Base-by-base conservation (phyloP, 2,329 filamentous ascomycete species). In the Alternaria viburni region DNA sequence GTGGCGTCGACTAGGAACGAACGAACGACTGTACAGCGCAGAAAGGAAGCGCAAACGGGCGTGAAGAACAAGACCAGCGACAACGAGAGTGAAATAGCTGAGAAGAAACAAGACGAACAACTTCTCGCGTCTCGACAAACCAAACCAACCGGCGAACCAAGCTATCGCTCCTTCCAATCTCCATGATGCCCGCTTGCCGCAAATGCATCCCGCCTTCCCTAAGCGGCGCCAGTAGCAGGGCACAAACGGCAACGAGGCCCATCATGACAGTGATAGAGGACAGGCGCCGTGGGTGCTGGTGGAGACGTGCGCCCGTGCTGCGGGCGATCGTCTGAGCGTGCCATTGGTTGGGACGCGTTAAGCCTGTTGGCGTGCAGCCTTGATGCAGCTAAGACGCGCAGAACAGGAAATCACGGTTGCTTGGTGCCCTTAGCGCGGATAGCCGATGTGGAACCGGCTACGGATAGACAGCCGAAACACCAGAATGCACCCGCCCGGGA, bases 361-460 rank as follows among this genome's bases (percentile, higher is more conserved):
- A 51, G 36, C 54, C 32, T 58, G 28, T 43, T 36, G 59, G 41
- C 55, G 32, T 57, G 28, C 54, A 47, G 30, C 30, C 60, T 62
- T 62, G 60, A 59, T 54, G 49, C 60, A 49, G 41, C 55, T 54
- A 62, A 62, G 56, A 56, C 23, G 43, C n/a, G 44, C 49, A 49
- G 41, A 43, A 46, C 54, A 47, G 52, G 13, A 49, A 28, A 30
- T 30, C 49, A 41, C 23, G n/a, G 23, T 41, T 30, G 28, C 49
- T 36, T 51, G 17, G 17, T 36, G 28, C 28, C 28, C 19, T 51
- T 51, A 23, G 49, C 28, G 28, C 49, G 49, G 19, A 13, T 6
- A n/a, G 28, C 8, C 28, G 6, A 23, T 32, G 49, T 36, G 28
- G 26, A 41, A 41, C 36, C 36, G 36, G 36, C 36, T 41, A 41